Base-by-base conservation (phyloP, 78 protist species). In the Monocercomonoides exilis region DNA sequence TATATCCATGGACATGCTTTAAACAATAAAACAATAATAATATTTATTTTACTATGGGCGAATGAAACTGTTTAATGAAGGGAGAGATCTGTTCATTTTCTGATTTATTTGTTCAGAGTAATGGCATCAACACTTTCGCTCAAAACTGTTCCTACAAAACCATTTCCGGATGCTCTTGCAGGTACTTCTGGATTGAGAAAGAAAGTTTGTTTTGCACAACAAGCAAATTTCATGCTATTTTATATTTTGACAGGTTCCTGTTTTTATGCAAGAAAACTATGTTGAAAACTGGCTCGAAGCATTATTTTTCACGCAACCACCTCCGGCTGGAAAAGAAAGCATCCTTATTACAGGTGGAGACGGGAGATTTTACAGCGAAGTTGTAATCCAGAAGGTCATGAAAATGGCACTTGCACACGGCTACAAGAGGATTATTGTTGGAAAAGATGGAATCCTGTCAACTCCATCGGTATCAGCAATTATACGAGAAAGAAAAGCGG, bases 401-500 rank as follows among this genome's bases (percentile, higher is more conserved):
- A 81, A 89, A 46, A 95, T 97, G 81, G 95, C 95, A 0, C 94
- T 92, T 6, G 99, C 97, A 45, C 91, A 93, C 85, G 89, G 88
- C 1, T 3, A 94, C 42, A 54, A 84, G 2, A 33, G 84, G 42
- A 77, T 93, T 5, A 3, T 89, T 43, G 89, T 95, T 29, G 98
- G 97, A 41, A 81, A 86, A n/a, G 77, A 95, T 90, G 95, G 96
- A 0, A 41, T 96, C 29, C 87, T 96, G 11, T 95, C 98, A n/a
- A 97, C 99, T 0, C 99, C 99, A 0, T 97, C 98, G 11, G 93
- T 90, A 45, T 95, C 98, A 1, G 84, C 91, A 1, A 43, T 95
- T 43, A 92, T 97, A 41, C 93, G 98, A 5, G 77, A 34, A 4
- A 35, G 77, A 6, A 43, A 1, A 3, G n/a, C 41, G 3, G 44